Evolutionary conservation across 2,329 filamentous ascomycete genomes (phyloP).

Genomic region (Xylariomycetidae sp.): DNA sequence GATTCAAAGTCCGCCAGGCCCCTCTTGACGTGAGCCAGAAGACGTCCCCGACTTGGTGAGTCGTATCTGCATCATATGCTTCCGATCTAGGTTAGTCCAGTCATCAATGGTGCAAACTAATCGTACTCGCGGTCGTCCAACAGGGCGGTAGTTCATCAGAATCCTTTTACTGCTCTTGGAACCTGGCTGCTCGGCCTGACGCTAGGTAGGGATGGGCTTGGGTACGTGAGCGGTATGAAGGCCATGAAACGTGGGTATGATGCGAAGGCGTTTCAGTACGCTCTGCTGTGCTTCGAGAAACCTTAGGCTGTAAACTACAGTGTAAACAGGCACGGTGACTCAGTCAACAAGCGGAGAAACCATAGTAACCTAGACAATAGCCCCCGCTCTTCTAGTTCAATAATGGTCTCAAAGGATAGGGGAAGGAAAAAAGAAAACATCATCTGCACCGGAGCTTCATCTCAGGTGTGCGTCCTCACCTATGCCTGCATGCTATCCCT

Average conservation of each 20-base stretch:
- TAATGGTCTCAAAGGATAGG: too few species aligned
- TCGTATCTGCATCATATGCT: too few species aligned
- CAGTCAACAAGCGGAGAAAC: neutral
- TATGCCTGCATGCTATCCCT: too few species aligned
- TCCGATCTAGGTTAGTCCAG: neutral
- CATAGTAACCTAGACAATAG: conserved; percentile 1
- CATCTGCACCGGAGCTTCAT: too few species aligned
- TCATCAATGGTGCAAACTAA: neutral
- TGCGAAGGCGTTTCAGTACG: neutral
- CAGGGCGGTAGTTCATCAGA: neutral
- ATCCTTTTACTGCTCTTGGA: neutral
- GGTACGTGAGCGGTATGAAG: neutral
- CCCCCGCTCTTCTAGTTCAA: neutral
- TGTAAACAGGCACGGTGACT: neutral
- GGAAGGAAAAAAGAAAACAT: too few species aligned
- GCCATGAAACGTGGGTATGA: neutral
- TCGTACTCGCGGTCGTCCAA: neutral
- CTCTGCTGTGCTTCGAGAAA: neutral
- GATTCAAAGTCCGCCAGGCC: neutral
- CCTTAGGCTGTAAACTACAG: too few species aligned
- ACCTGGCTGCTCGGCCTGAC: neutral
- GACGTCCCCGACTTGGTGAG: neutral
- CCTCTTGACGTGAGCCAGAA: neutral
- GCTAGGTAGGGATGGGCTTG: neutral
- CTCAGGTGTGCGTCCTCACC: too few species aligned